Percentiles rank a stretch among this genome's conserved stretches.
Conservation (phyloP, 495 filamentous ascomycete species). For the Talaromyces thailandensis region DNA sequence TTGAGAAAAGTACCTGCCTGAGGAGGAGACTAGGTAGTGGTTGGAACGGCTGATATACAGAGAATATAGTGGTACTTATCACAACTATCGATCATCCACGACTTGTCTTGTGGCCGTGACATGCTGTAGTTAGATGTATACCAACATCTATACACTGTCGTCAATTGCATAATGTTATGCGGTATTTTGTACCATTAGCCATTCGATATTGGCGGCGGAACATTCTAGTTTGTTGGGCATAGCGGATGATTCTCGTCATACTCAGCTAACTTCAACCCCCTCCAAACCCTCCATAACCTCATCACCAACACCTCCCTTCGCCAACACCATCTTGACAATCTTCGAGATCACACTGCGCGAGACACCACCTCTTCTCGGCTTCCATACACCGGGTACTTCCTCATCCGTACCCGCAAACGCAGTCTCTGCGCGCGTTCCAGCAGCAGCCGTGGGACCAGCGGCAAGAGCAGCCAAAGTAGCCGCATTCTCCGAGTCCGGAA, state of each 20-base stretch:
- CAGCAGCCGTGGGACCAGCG: conserved; percentile 22
- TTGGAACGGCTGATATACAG: neutral
- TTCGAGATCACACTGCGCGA: conserved; percentile 56
- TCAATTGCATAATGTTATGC: neutral
- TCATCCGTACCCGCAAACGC: conserved; percentile 37
- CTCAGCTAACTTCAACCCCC: conserved; percentile 34
- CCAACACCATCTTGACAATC: conserved; percentile 58
- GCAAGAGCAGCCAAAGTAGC: conserved; percentile 42
- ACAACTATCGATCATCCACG: neutral
- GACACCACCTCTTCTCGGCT: conserved; percentile 63
- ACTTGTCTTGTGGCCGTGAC: neutral
- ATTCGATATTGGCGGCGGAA: neutral
- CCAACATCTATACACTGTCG: neutral
- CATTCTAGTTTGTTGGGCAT: neutral
- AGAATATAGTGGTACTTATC: neutral
- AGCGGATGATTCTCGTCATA: neutral
- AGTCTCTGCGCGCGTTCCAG: conserved; percentile 19
- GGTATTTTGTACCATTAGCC: neutral
- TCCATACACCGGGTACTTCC: conserved; percentile 66
- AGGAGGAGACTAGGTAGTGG: neutral
- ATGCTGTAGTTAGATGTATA: neutral
- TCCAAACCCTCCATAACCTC: conserved; percentile 77
- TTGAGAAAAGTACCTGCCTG: neutral
- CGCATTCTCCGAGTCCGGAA: conserved; percentile 60
- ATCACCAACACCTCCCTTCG: conserved; percentile 67